These are phyloP conservation scores for Talaromyces sp. DNA, from an alignment of 2,329 filamentous ascomycete species.

Conservation along the genomic window DNA sequence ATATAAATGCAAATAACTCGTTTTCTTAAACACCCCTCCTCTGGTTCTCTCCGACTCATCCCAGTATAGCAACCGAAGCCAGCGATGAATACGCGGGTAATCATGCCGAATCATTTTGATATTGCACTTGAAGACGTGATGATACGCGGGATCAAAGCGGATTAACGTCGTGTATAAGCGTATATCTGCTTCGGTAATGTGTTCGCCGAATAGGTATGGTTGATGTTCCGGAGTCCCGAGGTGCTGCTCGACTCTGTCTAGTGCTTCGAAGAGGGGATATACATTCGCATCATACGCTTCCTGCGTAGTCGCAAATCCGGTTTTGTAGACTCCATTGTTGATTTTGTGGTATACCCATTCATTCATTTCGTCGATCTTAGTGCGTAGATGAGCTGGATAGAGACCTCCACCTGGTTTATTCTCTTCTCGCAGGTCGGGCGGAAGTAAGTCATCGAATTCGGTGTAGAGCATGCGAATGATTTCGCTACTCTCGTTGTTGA, in stretches of 20 bases:
- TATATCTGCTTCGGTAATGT: slow-evolving; percentile 75
- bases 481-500: slow-evolving; percentile 84
- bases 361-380: slow-evolving; percentile 69
- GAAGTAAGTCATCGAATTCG: slow-evolving; percentile 68
- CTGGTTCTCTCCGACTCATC: slow-evolving; percentile 43
- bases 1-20: slow-evolving; percentile 42
- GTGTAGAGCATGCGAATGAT: slow-evolving; percentile 80
- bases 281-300: slow-evolving; percentile 73
- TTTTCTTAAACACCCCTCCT: slow-evolving; percentile 43
- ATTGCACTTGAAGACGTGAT: slow-evolving; percentile 77
- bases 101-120: slow-evolving; percentile 61
- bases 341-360: slow-evolving; percentile 68
- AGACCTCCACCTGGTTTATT: slow-evolving; percentile 55
- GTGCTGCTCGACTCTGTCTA: slow-evolving; percentile 70
- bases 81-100: slow-evolving; percentile 50
- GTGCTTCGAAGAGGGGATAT: slow-evolving; percentile 63
- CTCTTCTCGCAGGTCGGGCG: slow-evolving; percentile 54
- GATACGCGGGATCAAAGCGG: slow-evolving; percentile 69
- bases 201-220: slow-evolving; percentile 70
- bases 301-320: slow-evolving; percentile 75
- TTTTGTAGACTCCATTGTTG: slow-evolving; percentile 56
- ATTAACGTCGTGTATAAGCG: slow-evolving; percentile 66
- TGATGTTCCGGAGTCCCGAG: slow-evolving; percentile 49
- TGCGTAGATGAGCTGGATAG: slow-evolving; percentile 60
- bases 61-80: slow-evolving; percentile 49